Conservation (phyloP, 495 filamentous ascomycete species). For the Aspergillus nidulans region DNA sequence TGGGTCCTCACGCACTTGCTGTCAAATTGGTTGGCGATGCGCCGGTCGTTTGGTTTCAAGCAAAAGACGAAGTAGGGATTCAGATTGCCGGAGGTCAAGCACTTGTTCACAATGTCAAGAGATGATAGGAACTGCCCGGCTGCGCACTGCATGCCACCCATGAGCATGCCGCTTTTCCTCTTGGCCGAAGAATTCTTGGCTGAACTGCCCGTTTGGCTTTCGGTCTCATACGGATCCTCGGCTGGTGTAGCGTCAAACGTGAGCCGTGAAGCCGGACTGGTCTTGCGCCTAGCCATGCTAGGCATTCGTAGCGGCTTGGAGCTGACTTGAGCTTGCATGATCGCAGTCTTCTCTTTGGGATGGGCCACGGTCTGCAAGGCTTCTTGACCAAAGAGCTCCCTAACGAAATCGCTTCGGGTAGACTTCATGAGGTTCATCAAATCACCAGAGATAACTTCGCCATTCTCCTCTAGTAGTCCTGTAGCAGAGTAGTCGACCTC, state of each 20-base stretch:
- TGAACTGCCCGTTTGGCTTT: conserved; percentile 41
- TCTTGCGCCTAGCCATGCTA: conserved; percentile 78
- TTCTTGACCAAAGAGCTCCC: conserved; percentile 88
- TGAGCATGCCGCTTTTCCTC: conserved; percentile 38
- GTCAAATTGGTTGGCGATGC: conserved; percentile 97
- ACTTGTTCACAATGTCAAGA: conserved; percentile 82
- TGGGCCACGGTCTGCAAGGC: conserved; percentile 85
- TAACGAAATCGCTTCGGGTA: conserved; percentile 81
- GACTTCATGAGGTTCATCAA: conserved; percentile 90
- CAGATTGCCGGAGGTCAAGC: conserved; percentile 70
- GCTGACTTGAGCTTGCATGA: conserved; percentile 95
- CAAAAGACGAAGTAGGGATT: conserved; percentile 97
- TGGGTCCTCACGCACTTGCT: conserved; percentile 96
- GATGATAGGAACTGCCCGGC: conserved; percentile 88
- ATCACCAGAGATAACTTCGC: conserved; percentile 91
- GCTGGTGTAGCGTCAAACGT: conserved; percentile 29
- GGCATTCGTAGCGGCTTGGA: conserved; percentile 89
- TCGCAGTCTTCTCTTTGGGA: conserved; percentile 81
- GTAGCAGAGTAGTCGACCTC: conserved; percentile 91
- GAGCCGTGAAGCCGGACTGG: conserved; percentile 43
- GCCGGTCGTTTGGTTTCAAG: conserved; percentile 92
- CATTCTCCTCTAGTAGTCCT: conserved; percentile 88
- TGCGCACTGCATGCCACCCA: conserved; percentile 71
- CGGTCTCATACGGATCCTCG: conserved; percentile 53
- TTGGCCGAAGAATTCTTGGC: conserved; percentile 23